Evolutionary conservation across 176 grass and related monocot species (phyloP), one percentile per base, ranked within the genome.

Genomic region (Eragrostis curvula): DNA sequence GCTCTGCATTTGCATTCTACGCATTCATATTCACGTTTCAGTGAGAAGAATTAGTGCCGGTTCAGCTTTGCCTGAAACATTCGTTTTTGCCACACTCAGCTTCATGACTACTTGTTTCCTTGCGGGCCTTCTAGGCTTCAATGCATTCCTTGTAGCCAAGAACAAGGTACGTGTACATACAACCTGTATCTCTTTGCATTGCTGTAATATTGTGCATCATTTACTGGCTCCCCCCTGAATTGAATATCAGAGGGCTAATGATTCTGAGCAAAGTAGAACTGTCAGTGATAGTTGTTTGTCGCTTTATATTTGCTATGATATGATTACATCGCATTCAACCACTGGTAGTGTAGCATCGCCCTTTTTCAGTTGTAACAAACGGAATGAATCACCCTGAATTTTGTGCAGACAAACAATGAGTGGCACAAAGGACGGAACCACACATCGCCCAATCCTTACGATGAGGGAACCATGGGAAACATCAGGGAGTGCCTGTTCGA

Each of bases 381-480:
- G 11, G 11, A 5, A 15, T 70, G 79, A 60, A n/a, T 8, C 39
- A 9, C 21, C 24, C 41, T 70, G 6, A n/a, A 6, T 59, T 62
- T 85, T 42, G 27, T 49, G 51, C 83, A 96, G 93, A 96, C 93
- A 18, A 87, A 79, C 41, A 65, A 84, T 47, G 93, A 92, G 67
- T 84, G 67, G 55, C 74, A 79, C 41, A 90, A 82, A 77, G 74
- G 69, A 39, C 23, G 6, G 64, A 82, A 86, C 11, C 24, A 17
- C 14, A 69, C 68, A 20, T 77, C 70, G 40, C 20, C 66, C 6
- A 88, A 96, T 64, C 90, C 93, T 40, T 90, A 92, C 39, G 79
- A 92, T 53, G 88, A 75, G 75, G 93, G 90, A 76, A 41, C 45
- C 14, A 72, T 84, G 20, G 52, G 9, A 51, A 92, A 96, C 53